Conservation (phyloP, 441 rosid species). For the Jatropha multifida region DNA sequence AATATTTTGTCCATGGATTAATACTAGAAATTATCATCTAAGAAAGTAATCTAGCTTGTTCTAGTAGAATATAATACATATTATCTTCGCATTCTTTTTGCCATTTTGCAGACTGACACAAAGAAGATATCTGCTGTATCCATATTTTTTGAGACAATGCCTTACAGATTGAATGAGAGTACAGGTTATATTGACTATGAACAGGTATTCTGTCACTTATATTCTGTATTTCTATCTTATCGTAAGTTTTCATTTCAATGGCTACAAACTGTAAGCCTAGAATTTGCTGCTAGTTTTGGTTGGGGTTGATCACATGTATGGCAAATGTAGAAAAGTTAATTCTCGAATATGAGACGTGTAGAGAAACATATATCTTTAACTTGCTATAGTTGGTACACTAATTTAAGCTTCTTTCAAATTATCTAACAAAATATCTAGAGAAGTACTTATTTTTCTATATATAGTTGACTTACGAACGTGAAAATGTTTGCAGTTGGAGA, state of each 20-base stretch:
- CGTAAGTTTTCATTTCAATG: background rate
- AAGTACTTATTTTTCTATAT: background rate
- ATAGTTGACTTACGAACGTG: constrained; percentile 24
- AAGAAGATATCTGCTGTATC: constrained; percentile 98
- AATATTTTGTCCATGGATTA: background rate
- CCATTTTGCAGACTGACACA: constrained; percentile 73
- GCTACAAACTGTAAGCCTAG: background rate
- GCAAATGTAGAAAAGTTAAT: background rate
- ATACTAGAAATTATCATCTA: background rate
- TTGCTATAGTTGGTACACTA: background rate
- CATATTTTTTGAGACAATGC: constrained; percentile 95
- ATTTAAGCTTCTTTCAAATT: background rate
- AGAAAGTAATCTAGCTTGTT: background rate
- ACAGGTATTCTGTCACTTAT: constrained; percentile 50
- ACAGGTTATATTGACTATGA: constrained; percentile 92
- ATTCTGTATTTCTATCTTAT: constrained; percentile 1
- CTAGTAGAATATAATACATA: constrained; percentile 6
- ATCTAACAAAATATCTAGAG: background rate
- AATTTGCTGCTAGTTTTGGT: background rate
- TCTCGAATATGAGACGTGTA: background rate
- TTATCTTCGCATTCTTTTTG: constrained; percentile 10
- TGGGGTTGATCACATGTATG: constrained; percentile 6
- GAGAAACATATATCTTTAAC: constrained; percentile 10
- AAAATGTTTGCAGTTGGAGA: constrained; percentile 66
- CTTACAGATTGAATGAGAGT: constrained; percentile 84